These are phyloP conservation scores for Cordia subcordata DNA, from an alignment of 257 asterid species.

Conservation along the genomic window DNA sequence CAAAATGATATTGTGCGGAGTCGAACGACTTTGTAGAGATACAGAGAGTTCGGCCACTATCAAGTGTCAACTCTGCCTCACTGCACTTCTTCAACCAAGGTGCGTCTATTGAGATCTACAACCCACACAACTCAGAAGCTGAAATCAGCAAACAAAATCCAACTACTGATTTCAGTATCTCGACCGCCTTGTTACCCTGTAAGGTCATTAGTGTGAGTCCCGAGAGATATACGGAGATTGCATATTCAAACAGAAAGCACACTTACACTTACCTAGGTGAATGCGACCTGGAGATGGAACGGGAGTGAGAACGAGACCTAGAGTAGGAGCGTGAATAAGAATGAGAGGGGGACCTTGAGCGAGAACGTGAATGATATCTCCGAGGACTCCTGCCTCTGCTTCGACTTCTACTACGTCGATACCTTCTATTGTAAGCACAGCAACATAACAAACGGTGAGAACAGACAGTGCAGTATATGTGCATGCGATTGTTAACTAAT, in stretches of 20 bases:
- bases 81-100: too few relatives aligned
- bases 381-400: slow-evolving; percentile 60
- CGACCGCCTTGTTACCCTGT: slow-evolving; percentile 62
- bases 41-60: too few relatives aligned
- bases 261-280: slow-evolving; percentile 57
- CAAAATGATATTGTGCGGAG: too few relatives aligned
- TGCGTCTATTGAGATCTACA: too few relatives aligned
- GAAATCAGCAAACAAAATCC: too few relatives aligned
- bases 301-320: slow-evolving; percentile 36
- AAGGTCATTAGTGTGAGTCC: neutral
- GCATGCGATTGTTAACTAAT: too few relatives aligned
- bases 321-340: slow-evolving; percentile 47
- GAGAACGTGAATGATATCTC: slow-evolving; percentile 41
- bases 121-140: too few relatives aligned
- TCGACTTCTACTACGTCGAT: slow-evolving; percentile 65
- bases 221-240: neutral
- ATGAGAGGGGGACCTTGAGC: slow-evolving; percentile 34
- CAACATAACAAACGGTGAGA: too few relatives aligned
- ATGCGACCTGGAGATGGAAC: slow-evolving; percentile 35
- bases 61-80: too few relatives aligned
- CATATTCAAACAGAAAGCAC: neutral
- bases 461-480: too few relatives aligned
- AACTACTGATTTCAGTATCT: slow-evolving; percentile 34
- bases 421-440: slow-evolving; percentile 37
- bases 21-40: too few relatives aligned